Base-by-base conservation (phyloP, 257 asterid species). In the Lycium barbarum region DNA sequence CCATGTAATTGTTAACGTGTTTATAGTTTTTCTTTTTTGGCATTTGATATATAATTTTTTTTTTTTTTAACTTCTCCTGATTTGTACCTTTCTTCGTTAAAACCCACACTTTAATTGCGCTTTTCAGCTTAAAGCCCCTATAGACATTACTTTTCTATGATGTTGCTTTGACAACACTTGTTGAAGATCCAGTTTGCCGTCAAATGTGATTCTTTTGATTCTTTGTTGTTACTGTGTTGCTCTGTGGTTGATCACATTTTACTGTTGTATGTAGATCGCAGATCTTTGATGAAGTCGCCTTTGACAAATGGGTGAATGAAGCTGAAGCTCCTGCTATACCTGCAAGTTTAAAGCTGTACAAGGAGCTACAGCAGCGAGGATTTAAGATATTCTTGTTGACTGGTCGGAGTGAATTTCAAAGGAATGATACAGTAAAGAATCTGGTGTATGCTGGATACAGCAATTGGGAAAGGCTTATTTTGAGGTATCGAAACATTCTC, bases 381-480 rank as follows among this genome's bases (percentile, higher is more conserved):
- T 91, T 92, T 79, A 92, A 89, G n/a, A 90, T 96, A 86, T 74
- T 93, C 84, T 85, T 96, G 35, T 83, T 96, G 88, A 96, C 99
- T 0, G 98, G 98, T 6, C 93, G 98, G 78, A 57, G 59, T 76
- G 98, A 96, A 86, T 84, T 65, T 66, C 98, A 96, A 87, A 92
- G 99, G 93, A 89, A 92, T 65, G 87, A 72, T 13, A 96, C 99
- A 5, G 92, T 85, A 84, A 86, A 84, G 65, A 94, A 94, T 88
- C 90, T 93, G 6, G 59, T 72, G 62, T 59, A 81, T 66, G 91
- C 93, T 68, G 98, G 98, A 86, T 94, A 89, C 91, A 88, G 84
- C 88, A 89, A 89, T 87, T 96, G 98, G 97, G 90, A 94, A 86
- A 93, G 91, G 88, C 98, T 96, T 66, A 68, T 94, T 84, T 82